Percentiles rank a stretch among this genome's conserved stretches.
Evolutionary conservation across 805 yeast species (phyloP).

Genomic region (Isabelozyma gotoi): DNA sequence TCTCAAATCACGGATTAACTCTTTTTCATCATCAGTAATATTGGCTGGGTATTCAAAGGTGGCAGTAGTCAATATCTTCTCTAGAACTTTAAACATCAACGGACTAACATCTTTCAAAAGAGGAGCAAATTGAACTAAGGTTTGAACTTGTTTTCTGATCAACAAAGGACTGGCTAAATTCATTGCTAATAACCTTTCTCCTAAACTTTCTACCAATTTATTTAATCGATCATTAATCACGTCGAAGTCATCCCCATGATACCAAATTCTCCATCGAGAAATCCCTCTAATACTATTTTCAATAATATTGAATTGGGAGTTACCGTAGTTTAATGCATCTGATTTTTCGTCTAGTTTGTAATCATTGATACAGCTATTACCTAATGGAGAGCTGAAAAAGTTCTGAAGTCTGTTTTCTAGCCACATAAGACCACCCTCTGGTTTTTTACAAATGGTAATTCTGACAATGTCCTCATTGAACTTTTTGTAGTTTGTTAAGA

Average conservation of each 20-base stretch:
- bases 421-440: slow-evolving; percentile 82
- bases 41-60: slow-evolving; percentile 75
- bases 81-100: slow-evolving; percentile 79
- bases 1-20: slow-evolving; percentile 80
- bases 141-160: slow-evolving; percentile 82
- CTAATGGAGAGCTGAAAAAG: slow-evolving; percentile 71
- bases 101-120: slow-evolving; percentile 72
- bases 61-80: slow-evolving; percentile 78
- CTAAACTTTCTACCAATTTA: slow-evolving; percentile 62
- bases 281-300: slow-evolving; percentile 92
- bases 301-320: slow-evolving; percentile 79
- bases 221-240: slow-evolving; percentile 51
- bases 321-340: slow-evolving; percentile 71
- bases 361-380: slow-evolving; percentile 59
- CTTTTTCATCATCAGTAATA: slow-evolving; percentile 71
- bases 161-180: slow-evolving; percentile 77
- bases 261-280: slow-evolving; percentile 95
- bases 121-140: slow-evolving; percentile 92
- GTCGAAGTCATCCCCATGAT: slow-evolving; percentile 55
- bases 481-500: slow-evolving; percentile 76
- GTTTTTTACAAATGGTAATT: slow-evolving; percentile 79
- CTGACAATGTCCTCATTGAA: slow-evolving; percentile 90
- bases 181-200: slow-evolving; percentile 73
- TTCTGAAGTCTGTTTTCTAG: slow-evolving; percentile 67
- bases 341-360: slow-evolving; percentile 55